Evolutionary conservation across 257 asterid species (phyloP).

Genomic region (Nicotiana obtusifolia): DNA sequence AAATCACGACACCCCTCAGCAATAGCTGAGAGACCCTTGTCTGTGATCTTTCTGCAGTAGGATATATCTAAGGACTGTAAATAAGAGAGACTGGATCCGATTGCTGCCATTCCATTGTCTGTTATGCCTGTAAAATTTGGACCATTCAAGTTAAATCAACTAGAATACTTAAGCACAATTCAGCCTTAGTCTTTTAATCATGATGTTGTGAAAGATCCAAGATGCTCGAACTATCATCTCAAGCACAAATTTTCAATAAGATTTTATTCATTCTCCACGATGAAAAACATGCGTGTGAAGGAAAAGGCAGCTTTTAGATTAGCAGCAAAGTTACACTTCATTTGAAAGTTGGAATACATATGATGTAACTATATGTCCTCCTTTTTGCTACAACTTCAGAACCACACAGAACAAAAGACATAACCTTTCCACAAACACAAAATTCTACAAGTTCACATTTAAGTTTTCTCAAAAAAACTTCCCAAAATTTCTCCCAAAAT

Average conservation of each 20-base stretch:
- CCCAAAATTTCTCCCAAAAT: neutral
- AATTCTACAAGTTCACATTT: neutral
- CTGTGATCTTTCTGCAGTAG: conserved; percentile 80
- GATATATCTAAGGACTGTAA: conserved; percentile 77
- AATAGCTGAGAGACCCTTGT: conserved; percentile 70
- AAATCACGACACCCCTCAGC: conserved; percentile 64
- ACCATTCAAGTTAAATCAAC: neutral
- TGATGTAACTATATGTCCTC: neutral
- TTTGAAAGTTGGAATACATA: neutral
- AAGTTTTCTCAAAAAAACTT: neutral
- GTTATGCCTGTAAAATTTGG: conserved; percentile 59
- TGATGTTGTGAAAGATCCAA: neutral
- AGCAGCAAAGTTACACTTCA: neutral
- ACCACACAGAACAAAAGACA: neutral
- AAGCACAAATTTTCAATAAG: neutral
- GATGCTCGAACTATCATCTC: neutral
- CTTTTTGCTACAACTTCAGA: neutral
- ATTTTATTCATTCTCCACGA: neutral
- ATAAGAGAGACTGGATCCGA: conserved; percentile 58
- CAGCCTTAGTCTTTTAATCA: neutral
- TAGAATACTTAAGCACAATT: neutral
- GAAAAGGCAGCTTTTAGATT: neutral
- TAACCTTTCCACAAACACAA: neutral
- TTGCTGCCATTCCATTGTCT: conserved; percentile 60
- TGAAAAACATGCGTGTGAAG: neutral